These are phyloP conservation scores for Ganoderma lucidum DNA, from an alignment of 1,284 basidiomycete species.

Conservation along the genomic window DNA sequence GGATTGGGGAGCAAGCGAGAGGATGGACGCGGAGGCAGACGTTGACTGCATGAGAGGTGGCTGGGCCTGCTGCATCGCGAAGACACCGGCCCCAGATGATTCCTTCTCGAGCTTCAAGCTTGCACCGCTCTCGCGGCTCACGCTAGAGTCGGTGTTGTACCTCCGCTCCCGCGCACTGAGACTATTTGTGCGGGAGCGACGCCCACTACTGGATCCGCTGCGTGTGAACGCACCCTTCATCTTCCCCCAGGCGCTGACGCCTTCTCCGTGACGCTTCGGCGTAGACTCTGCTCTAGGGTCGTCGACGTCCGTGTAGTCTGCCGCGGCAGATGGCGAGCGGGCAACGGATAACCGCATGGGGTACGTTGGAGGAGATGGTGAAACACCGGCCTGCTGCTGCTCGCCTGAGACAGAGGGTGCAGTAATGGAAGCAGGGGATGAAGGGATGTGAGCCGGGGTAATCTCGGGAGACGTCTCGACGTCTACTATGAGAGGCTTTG, in stretches of 20 bases:
- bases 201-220: conserved; percentile 67
- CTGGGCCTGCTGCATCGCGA: conserved; percentile 49
- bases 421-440: conserved; percentile 59
- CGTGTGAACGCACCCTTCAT: conserved; percentile 68
- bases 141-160: conserved; percentile 72
- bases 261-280: conserved; percentile 63
- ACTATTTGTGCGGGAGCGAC: conserved; percentile 81
- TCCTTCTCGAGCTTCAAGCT: conserved; percentile 70
- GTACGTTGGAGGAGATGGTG: conserved; percentile 57
- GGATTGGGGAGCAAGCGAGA: conserved; percentile 62
- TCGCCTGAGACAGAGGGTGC: conserved; percentile 49
- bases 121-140: conserved; percentile 78
- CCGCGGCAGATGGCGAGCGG: conserved; percentile 54
- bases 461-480: conserved; percentile 64
- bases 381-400: conserved; percentile 48
- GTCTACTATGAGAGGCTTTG: conserved; percentile 67
- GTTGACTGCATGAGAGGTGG: conserved; percentile 58
- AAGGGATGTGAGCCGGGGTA: conserved; percentile 51
- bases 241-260: conserved; percentile 72
- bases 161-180: conserved; percentile 68
- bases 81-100: conserved; percentile 40
- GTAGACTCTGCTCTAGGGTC: conserved; percentile 61
- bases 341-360: conserved; percentile 69
- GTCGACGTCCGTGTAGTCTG: conserved; percentile 62
- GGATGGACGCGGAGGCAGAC: conserved; percentile 70